These are phyloP conservation scores for Tilletia walkeri DNA, from an alignment of 1,284 basidiomycete genomes.

Conservation along the genomic window DNA sequence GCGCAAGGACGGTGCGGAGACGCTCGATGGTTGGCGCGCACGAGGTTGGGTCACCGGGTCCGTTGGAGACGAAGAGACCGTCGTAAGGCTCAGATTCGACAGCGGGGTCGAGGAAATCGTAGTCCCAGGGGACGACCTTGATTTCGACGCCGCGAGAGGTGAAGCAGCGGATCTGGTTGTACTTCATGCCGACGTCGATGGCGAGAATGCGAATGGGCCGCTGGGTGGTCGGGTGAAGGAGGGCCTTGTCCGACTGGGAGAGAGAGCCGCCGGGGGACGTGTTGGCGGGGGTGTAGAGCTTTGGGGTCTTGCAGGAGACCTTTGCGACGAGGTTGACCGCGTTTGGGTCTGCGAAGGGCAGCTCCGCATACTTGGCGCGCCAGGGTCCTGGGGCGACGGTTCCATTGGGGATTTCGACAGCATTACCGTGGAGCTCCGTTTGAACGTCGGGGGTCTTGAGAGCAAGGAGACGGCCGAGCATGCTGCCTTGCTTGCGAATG, in stretches of 20 bases:
- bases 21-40: constrained; percentile 67
- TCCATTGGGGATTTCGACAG: neutral
- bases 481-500: constrained; percentile 88
- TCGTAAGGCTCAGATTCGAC: constrained; percentile 74
- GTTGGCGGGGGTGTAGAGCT: constrained; percentile 63
- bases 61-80: constrained; percentile 95
- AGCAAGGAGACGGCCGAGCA: constrained; percentile 64
- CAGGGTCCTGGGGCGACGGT: constrained; percentile 61
- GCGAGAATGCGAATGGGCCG: constrained; percentile 81
- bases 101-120: constrained; percentile 74
- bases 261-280: constrained; percentile 56
- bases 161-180: constrained; percentile 98
- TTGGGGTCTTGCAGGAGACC: constrained; percentile 73
- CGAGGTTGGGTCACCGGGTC: constrained; percentile 92
- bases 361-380: constrained; percentile 76
- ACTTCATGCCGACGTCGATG: constrained; percentile 98
- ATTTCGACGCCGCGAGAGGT: constrained; percentile 87
- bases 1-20: constrained; percentile 68
- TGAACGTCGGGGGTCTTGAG: constrained; percentile 37
- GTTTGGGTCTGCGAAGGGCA: constrained; percentile 88
- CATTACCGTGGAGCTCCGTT: constrained; percentile 14
- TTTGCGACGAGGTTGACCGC: constrained; percentile 82
- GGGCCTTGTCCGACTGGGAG: constrained; percentile 59
- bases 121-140: constrained; percentile 96
- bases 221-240: constrained; percentile 70